These are phyloP conservation scores for Monotropa hypopitys DNA, from an alignment of 179 eudicot genomes.

Conservation along the genomic window DNA sequence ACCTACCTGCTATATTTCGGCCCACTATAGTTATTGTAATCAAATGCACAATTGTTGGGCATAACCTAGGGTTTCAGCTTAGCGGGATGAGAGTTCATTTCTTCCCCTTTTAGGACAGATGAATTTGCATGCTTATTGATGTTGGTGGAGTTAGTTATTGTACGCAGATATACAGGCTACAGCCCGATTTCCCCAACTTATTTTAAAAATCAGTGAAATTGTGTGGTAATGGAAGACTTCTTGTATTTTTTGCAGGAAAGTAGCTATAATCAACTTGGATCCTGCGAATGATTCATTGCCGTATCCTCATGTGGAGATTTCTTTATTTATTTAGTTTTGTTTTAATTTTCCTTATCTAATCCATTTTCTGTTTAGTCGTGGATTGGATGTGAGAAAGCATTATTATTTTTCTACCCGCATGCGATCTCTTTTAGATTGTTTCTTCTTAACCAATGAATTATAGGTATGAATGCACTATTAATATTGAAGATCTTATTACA, in stretches of 20 bases:
- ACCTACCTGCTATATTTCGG: too few species aligned
- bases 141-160: background rate
- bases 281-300: slow-evolving; percentile 95
- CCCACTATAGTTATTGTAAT: too few species aligned
- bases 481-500: slow-evolving; percentile 83
- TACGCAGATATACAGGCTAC: background rate
- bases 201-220: background rate
- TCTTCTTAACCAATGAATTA: slow-evolving; percentile 19
- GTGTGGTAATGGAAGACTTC: background rate
- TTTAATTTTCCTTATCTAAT: background rate
- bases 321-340: too few species aligned
- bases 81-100: background rate
- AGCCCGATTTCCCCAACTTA: background rate
- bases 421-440: background rate
- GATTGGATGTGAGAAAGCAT: background rate
- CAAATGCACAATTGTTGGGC: background rate
- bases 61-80: background rate
- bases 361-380: background rate
- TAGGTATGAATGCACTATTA: slow-evolving; percentile 85
- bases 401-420: background rate
- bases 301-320: slow-evolving; percentile 41
- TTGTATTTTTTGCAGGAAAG: slow-evolving; percentile 52
- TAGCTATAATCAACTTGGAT: slow-evolving; percentile 86
- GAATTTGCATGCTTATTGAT: background rate
- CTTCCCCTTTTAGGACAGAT: background rate